These are phyloP conservation scores for Verticillium tricorpus DNA, from an alignment of 2,329 filamentous ascomycete genomes.

Conservation along the genomic window DNA sequence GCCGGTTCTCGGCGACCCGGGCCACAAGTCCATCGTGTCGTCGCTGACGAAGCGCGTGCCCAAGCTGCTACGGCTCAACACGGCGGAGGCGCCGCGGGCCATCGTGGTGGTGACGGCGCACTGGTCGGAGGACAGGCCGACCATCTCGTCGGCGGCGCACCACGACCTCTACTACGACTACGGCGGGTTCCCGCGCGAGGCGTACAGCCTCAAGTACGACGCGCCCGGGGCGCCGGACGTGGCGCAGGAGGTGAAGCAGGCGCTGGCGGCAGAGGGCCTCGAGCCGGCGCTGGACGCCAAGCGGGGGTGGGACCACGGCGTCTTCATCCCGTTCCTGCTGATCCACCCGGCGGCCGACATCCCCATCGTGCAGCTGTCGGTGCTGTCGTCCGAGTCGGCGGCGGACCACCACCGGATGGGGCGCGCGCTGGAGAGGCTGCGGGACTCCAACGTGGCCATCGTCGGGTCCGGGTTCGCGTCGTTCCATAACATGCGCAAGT, in stretches of 20 bases:
- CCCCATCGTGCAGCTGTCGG: constrained; percentile 54
- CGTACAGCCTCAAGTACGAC: constrained; percentile 51
- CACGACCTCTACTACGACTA: constrained; percentile 55
- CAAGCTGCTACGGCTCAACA: constrained; percentile 49
- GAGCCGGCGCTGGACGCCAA: constrained; percentile 29
- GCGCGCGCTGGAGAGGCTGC: constrained; percentile 43
- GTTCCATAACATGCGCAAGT: constrained; percentile 48
- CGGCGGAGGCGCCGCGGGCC: constrained; percentile 41
- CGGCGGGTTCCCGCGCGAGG: constrained; percentile 51
- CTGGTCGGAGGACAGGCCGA: constrained; percentile 46
- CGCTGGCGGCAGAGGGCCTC: constrained; percentile 42
- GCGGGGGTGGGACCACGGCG: constrained; percentile 56
- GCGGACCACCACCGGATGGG: constrained; percentile 46
- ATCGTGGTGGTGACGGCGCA: constrained; percentile 56
- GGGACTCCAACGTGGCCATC: constrained; percentile 50
- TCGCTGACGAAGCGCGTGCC: constrained; percentile 51
- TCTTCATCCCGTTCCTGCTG: constrained; percentile 54
- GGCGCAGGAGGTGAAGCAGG: constrained; percentile 41
- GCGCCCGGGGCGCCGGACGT: constrained; percentile 51
- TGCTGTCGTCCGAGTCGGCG: constrained; percentile 47
- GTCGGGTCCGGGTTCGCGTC: constrained; percentile 57
- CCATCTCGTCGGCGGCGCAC: constrained; percentile 42
- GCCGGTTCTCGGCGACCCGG: constrained; percentile 52
- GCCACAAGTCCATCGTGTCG: constrained; percentile 42
- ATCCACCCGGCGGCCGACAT: constrained; percentile 46